These are phyloP conservation scores for Tetracentron sinense DNA, from an alignment of 164 flowering plant species.

Conservation along the genomic window DNA sequence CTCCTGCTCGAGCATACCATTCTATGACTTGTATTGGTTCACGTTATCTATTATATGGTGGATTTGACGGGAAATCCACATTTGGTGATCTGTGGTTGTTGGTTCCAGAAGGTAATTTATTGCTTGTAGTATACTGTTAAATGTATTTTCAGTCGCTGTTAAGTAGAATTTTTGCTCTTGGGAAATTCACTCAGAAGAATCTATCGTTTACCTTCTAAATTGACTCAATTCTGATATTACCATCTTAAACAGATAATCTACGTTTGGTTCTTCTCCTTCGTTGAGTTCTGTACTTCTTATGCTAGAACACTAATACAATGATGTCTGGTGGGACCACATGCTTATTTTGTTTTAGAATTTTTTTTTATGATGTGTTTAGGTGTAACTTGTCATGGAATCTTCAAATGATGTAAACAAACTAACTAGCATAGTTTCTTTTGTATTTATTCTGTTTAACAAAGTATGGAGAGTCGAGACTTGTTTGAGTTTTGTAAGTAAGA, in stretches of 20 bases:
- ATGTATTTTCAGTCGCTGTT: not conserved
- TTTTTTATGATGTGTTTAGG: not conserved
- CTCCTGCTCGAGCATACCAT: conserved; percentile 96
- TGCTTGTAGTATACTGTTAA: not conserved
- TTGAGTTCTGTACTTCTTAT: too few species aligned
- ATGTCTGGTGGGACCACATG: not conserved
- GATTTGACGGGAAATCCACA: conserved; percentile 93
- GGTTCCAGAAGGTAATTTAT: conserved; percentile 82
- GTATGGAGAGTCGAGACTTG: too few species aligned
- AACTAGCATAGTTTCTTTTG: too few species aligned
- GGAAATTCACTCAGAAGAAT: not conserved
- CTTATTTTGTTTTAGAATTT: too few species aligned
- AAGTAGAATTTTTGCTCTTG: not conserved
- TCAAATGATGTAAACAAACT: too few species aligned
- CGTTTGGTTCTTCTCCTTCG: not conserved
- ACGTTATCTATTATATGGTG: conserved; percentile 88
- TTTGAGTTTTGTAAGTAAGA: too few species aligned
- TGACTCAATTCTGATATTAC: not conserved
- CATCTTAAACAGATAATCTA: not conserved
- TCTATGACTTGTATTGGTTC: conserved; percentile 74
- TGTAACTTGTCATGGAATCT: not conserved
- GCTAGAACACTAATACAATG: too few species aligned
- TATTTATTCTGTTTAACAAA: too few species aligned
- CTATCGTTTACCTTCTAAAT: too few species aligned
- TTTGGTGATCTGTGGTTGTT: conserved; percentile 96